phyloP scores from a whole-genome alignment of 139 green algal species.

The Picochlorum sp. region DNA sequence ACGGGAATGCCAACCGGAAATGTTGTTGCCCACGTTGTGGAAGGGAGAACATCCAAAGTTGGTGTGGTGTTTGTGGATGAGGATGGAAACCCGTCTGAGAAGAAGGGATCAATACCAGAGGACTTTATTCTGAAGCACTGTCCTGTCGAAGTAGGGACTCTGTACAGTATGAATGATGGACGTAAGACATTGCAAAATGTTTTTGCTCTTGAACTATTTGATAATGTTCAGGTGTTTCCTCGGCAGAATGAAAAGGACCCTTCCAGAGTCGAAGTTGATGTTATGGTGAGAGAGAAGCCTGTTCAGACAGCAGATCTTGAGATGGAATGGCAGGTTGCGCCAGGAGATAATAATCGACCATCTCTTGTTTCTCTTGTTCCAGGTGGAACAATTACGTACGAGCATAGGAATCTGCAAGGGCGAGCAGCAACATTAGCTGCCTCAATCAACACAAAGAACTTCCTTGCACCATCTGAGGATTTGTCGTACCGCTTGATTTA shows the following conservation, averaged over 20 bases:
- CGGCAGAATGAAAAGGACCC: conserved; percentile 39
- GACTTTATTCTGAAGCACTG: conserved; percentile 44
- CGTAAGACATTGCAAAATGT: conserved; percentile 63
- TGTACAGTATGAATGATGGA: conserved; percentile 67
- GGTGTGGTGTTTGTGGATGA: conserved; percentile 47
- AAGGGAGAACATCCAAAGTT: conserved; percentile 34
- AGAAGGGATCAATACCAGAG: conserved; percentile 15
- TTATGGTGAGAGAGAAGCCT: conserved; percentile 61
- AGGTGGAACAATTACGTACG: conserved; percentile 39
- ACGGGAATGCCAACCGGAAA: conserved; percentile 65
- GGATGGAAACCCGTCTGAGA: conserved; percentile 32
- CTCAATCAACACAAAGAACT: conserved; percentile 55
- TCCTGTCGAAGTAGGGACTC: conserved; percentile 40
- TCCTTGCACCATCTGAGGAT: conserved; percentile 58
- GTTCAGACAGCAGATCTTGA: conserved; percentile 44
- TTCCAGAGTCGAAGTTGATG: conserved; percentile 54
- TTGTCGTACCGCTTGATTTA: conserved; percentile 62
- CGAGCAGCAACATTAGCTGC: conserved; percentile 42
- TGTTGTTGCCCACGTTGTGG: conserved; percentile 45
- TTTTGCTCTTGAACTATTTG: conserved; percentile 62
- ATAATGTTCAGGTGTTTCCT: conserved; percentile 67
- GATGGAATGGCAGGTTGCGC: conserved; percentile 55
- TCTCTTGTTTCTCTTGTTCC: conserved; percentile 32
- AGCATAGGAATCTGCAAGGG: conserved; percentile 58
- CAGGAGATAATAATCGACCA: conserved; percentile 41